A percentile compares a stretch with the other conserved stretches of the same genome.
phyloP scores from a whole-genome alignment of 306 rosid species.

The Castanea mollissima region DNA sequence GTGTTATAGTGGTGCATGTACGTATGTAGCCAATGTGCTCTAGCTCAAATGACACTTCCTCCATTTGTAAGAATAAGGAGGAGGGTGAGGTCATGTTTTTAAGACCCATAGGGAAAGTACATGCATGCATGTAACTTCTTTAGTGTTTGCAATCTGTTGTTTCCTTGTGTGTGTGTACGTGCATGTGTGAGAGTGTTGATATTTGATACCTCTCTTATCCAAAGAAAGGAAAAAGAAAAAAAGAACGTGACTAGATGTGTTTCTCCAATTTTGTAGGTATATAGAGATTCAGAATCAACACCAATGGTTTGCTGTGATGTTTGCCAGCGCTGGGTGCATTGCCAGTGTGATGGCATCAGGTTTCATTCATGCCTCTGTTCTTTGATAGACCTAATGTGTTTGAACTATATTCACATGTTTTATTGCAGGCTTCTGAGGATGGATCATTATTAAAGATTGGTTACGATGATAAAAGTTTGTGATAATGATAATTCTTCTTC shows the following conservation, averaged over 20 bases:
- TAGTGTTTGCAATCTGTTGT: background rate
- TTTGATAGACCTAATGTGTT: conserved; percentile 1
- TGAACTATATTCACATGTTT: conserved; percentile 2
- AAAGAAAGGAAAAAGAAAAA: background rate
- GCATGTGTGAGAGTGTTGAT: too few relatives aligned
- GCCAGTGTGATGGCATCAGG: conserved; percentile 98
- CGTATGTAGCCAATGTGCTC: background rate
- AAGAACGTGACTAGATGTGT: conserved; percentile 17
- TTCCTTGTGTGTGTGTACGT: background rate
- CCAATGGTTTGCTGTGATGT: conserved; percentile 99
- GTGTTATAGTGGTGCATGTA: background rate
- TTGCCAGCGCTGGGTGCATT: conserved; percentile 99
- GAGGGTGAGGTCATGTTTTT: background rate
- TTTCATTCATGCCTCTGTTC: conserved; percentile 23
- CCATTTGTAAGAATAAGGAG: too few relatives aligned
- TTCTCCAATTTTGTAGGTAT: conserved; percentile 61
- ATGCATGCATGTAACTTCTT: background rate
- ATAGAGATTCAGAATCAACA: conserved; percentile 98
- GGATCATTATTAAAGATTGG: background rate
- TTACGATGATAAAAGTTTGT: background rate
- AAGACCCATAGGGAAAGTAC: background rate
- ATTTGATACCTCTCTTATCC: too few relatives aligned
- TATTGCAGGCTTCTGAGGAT: background rate
- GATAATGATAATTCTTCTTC: background rate
- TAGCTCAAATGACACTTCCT: background rate